Evolutionary conservation across 495 filamentous ascomycete species (phyloP).

Genomic region (Podospora pseudopauciseta): DNA sequence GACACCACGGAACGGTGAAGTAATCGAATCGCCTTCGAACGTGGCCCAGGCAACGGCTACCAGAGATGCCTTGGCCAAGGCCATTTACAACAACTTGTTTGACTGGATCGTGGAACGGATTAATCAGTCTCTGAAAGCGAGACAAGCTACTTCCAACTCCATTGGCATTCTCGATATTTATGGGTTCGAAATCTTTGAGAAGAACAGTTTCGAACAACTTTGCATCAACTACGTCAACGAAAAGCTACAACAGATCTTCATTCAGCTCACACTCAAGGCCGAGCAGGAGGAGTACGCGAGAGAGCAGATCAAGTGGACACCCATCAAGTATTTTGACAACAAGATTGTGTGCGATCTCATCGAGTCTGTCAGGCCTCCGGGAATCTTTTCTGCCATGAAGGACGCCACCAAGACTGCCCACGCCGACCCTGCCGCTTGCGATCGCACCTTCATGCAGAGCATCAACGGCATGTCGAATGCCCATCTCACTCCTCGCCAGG

Average conservation of each 20-base stretch:
- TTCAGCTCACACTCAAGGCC: slow-evolving; percentile 92
- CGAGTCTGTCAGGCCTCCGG: slow-evolving; percentile 85
- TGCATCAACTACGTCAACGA: slow-evolving; percentile 99
- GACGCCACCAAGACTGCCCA: slow-evolving; percentile 97
- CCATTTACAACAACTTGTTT: slow-evolving; percentile 95
- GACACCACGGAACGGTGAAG: slow-evolving; percentile 78
- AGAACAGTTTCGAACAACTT: slow-evolving; percentile 98
- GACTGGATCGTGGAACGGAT: slow-evolving; percentile 97
- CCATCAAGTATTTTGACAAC: slow-evolving; percentile 99
- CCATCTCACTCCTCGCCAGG: slow-evolving; percentile 88
- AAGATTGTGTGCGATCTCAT: slow-evolving; percentile 98
- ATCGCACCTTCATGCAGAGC: slow-evolving; percentile 90
- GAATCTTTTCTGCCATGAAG: slow-evolving; percentile 93
- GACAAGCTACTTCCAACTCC: slow-evolving; percentile 69
- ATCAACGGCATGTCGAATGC: slow-evolving; percentile 86
- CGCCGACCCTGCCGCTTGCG: slow-evolving; percentile 88
- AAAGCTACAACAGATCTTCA: slow-evolving; percentile 99
- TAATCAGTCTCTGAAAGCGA: slow-evolving; percentile 81
- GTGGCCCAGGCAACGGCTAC: slow-evolving; percentile 87
- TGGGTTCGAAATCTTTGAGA: slow-evolving; percentile 99
- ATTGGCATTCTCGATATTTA: slow-evolving; percentile 99
- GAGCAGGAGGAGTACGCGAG: slow-evolving; percentile 98
- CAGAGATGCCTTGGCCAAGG: slow-evolving; percentile 88
- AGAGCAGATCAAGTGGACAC: slow-evolving; percentile 97
- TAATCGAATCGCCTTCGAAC: slow-evolving; percentile 93